Conservation (phyloP, 148 eudicot species). For the Rheum nobile region DNA sequence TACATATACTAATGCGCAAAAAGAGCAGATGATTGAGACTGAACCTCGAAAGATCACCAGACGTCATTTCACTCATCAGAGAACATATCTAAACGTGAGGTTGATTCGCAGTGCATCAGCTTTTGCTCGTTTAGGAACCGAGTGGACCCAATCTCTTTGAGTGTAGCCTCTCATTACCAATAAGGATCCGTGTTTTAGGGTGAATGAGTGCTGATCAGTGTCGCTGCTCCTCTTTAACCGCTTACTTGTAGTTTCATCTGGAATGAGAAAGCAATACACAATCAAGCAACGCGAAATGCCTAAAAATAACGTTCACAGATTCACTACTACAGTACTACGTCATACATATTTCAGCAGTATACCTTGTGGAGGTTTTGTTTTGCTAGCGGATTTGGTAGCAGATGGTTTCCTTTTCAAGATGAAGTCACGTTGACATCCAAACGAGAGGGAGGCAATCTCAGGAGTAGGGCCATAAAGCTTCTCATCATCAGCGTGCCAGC, state of each 20-base stretch:
- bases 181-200: conserved; percentile 73
- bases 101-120: conserved; percentile 59
- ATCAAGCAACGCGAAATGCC: not conserved
- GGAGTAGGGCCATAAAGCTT: conserved; percentile 80
- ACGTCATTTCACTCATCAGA: conserved; percentile 12
- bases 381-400: not conserved
- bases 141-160: conserved; percentile 92
- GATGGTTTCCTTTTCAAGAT: conserved; percentile 49
- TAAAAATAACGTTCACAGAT: not conserved
- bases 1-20: not conserved
- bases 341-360: not conserved
- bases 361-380: conserved; percentile 26
- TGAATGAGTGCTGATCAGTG: conserved; percentile 40
- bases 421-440: conserved; percentile 93
- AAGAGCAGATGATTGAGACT: not conserved
- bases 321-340: not conserved
- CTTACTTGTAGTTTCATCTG: conserved; percentile 43
- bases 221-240: conserved; percentile 35
- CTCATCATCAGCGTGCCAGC: conserved; percentile 97
- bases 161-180: conserved; percentile 86
- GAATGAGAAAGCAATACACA: not conserved
- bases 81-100: conserved; percentile 79
- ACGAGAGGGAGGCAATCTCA: conserved; percentile 80
- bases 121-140: conserved; percentile 86
- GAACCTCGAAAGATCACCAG: not conserved